Percentiles rank a stretch among this genome's conserved stretches.
Evolutionary conservation across 2,329 filamentous ascomycete genomes (phyloP).

Genomic region (Alternaria arbusti): DNA sequence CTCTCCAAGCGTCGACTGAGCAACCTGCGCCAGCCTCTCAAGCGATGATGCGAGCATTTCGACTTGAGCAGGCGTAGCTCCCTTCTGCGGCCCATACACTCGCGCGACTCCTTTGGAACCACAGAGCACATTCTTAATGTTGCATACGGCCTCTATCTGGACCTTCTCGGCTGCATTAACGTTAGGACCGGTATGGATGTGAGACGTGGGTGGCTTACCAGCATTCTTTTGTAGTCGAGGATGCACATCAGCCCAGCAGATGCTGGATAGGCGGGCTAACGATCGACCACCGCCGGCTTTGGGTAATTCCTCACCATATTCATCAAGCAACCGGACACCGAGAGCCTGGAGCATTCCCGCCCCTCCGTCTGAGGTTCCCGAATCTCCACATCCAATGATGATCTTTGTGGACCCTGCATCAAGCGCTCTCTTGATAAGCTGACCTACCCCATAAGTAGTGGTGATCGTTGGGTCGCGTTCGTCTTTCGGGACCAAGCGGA

Average conservation of each 20-base stretch:
- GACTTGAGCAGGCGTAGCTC: constrained; percentile 54
- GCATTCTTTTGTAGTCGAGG: constrained; percentile 38
- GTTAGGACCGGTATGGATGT: constrained; percentile 1
- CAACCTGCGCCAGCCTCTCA: constrained; percentile 51
- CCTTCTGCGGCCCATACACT: constrained; percentile 61
- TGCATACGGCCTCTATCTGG: constrained; percentile 59
- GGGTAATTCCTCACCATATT: constrained; percentile 47
- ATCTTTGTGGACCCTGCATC: constrained; percentile 55
- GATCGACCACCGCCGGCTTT: constrained; percentile 52
- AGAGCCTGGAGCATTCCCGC: constrained; percentile 63
- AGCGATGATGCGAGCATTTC: constrained; percentile 53
- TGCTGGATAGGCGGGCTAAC: constrained; percentile 46
- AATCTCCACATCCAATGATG: constrained; percentile 61
- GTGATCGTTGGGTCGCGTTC: constrained; percentile 56
- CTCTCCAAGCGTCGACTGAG: constrained; percentile 42
- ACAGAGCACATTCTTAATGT: constrained; percentile 60
- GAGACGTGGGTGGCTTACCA: constrained; percentile 16
- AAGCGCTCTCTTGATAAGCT: constrained; percentile 56
- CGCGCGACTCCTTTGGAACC: constrained; percentile 58
- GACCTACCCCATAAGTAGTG: constrained; percentile 60
- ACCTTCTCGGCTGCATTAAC: constrained; percentile 31
- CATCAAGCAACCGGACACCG: constrained; percentile 54
- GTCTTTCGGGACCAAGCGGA: constrained; percentile 56
- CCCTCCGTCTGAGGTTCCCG: constrained; percentile 61
- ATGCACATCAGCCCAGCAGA: constrained; percentile 52